Percentiles rank a stretch among this genome's conserved stretches.
Conservation (phyloP, 768 basidiomycete genomes). For the Leccinellum rugosiceps region DNA sequence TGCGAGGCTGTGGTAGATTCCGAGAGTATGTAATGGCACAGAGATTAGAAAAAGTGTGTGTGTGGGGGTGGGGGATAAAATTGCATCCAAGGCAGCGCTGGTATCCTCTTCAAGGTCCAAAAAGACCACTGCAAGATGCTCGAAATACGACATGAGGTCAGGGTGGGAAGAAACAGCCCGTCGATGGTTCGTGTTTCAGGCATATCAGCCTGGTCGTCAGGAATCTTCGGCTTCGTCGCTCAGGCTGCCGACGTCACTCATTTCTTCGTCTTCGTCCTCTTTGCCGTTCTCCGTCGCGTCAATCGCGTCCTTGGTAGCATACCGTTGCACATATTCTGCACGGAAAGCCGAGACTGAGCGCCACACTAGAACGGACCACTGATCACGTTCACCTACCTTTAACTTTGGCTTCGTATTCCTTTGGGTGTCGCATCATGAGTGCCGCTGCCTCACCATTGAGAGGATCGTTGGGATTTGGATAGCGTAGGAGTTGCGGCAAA, state of each 20-base stretch:
- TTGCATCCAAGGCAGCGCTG: conserved; percentile 13
- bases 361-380: background rate
- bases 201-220: conserved; percentile 18
- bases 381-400: conserved; percentile 55
- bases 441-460: conserved; percentile 98
- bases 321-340: conserved; percentile 94
- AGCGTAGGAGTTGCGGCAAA: conserved; percentile 92
- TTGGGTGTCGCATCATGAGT: conserved; percentile 94
- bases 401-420: conserved; percentile 92
- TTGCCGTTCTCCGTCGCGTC: conserved; percentile 65
- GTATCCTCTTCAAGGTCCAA: conserved; percentile 26
- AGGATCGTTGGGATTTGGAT: conserved; percentile 98
- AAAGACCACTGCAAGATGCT: conserved; percentile 12
- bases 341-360: background rate
- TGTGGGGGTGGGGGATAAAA: conserved; percentile 3
- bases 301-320: conserved; percentile 85
- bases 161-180: conserved; percentile 6
- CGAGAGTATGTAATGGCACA: conserved; percentile 20
- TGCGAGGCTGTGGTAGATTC: conserved; percentile 20
- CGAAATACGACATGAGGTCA: conserved; percentile 14
- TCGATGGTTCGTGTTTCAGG: conserved; percentile 13
- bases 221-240: conserved; percentile 56
- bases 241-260: conserved; percentile 85
- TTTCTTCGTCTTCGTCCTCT: conserved; percentile 76
- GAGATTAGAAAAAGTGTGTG: conserved; percentile 18